These are phyloP conservation scores for Acer campestre DNA, from an alignment of 345 rosid genomes.

Conservation along the genomic window DNA sequence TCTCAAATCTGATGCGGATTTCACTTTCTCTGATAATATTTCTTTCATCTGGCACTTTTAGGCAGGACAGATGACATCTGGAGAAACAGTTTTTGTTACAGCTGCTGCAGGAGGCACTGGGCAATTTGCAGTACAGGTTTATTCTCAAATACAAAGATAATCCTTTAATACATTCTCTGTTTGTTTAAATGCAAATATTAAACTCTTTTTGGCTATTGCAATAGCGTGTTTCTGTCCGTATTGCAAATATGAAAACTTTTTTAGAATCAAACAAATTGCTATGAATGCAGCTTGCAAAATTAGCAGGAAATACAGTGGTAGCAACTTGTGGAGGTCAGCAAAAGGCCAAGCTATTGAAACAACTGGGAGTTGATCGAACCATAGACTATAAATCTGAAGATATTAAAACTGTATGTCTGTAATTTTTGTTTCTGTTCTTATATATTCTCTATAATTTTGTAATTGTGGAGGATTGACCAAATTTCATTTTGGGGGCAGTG, in stretches of 20 bases:
- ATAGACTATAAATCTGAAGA: slow-evolving; percentile 85
- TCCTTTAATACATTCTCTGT: slow-evolving; percentile 11
- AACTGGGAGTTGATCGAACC: slow-evolving; percentile 82
- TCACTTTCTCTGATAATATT: slow-evolving; percentile 16
- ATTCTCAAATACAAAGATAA: slow-evolving; percentile 13
- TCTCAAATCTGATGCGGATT: neutral
- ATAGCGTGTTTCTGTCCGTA: neutral
- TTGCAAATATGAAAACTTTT: neutral
- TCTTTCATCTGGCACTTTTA: slow-evolving; percentile 33
- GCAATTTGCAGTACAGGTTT: slow-evolving; percentile 97
- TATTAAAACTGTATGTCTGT: slow-evolving; percentile 69
- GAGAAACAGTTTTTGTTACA: slow-evolving; percentile 82
- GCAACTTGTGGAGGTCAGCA: slow-evolving; percentile 96
- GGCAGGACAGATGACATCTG: slow-evolving; percentile 88
- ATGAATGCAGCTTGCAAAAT: slow-evolving; percentile 75
- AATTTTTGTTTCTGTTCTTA: slow-evolving; percentile 12
- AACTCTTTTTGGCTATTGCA: neutral
- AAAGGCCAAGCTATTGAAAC: slow-evolving; percentile 80
- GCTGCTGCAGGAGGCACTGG: slow-evolving; percentile 99
- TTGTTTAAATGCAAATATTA: neutral
- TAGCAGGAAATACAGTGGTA: slow-evolving; percentile 81
- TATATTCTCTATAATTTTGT: slow-evolving; percentile 1
- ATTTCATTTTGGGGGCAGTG: neutral
- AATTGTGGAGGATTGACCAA: neutral
- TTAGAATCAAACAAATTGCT: slow-evolving; percentile 14